A percentile compares a stretch with the other conserved stretches of the same genome.
These are phyloP conservation scores for Metschnikowia cubensis DNA, from an alignment of 805 yeast genomes.

Conservation along the genomic window DNA sequence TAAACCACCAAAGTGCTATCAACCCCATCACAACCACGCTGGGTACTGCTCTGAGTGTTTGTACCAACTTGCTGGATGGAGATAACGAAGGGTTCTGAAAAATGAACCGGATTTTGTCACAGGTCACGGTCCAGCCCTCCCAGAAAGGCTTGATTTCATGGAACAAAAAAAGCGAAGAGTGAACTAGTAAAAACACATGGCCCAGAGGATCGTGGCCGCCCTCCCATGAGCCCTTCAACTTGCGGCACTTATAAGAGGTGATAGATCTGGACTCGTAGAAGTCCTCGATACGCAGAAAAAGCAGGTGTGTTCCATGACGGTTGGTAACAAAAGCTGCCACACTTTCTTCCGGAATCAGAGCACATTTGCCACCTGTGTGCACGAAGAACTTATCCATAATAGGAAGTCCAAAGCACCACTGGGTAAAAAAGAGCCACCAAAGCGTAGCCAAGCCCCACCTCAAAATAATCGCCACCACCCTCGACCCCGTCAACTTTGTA, in stretches of 20 bases:
- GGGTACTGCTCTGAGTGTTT: slow-evolving; percentile 13
- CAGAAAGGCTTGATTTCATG: slow-evolving; percentile 52
- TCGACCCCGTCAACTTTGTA: slow-evolving; percentile 9
- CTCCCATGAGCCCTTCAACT: slow-evolving; percentile 55
- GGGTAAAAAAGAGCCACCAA: slow-evolving; percentile 88
- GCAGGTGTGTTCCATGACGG: slow-evolving; percentile 3
- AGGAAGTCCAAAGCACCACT: slow-evolving; percentile 82
- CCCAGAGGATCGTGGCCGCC: slow-evolving; percentile 99
- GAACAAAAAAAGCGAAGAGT: slow-evolving; percentile 59
- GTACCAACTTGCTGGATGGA: neutral
- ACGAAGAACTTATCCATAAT: slow-evolving; percentile 83
- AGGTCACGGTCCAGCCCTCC: slow-evolving; percentile 21
- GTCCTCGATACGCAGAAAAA: slow-evolving; percentile 7
- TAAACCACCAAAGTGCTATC: slow-evolving; percentile 69
- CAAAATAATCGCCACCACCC: slow-evolving; percentile 16
- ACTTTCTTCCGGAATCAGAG: slow-evolving; percentile 16
- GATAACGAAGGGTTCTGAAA: neutral
- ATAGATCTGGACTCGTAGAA: slow-evolving; percentile 19
- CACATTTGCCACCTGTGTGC: slow-evolving; percentile 79
- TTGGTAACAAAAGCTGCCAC: slow-evolving; percentile 4
- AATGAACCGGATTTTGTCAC: neutral
- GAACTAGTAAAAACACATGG: slow-evolving; percentile 76
- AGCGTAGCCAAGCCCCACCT: slow-evolving; percentile 55
- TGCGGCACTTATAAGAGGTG: slow-evolving; percentile 34
- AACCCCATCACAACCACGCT: slow-evolving; percentile 24